phyloP scores from a whole-genome alignment of 805 yeast species.

The Pichia pseudocactophila region DNA sequence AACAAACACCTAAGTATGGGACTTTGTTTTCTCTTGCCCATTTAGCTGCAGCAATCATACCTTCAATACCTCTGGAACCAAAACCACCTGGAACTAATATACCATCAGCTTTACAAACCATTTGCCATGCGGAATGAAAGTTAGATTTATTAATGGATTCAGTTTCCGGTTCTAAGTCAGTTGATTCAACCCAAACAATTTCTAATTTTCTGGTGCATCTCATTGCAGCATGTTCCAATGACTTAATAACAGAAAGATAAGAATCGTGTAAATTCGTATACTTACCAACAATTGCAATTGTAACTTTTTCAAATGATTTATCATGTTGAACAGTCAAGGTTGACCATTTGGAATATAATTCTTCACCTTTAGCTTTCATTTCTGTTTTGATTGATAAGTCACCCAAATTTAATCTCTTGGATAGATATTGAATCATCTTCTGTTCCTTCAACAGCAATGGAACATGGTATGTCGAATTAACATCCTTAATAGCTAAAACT shows the following conservation, averaged over 20 bases:
- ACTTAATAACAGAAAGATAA: conserved; percentile 87
- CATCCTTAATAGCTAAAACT: conserved; percentile 94
- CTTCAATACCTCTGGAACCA: conserved; percentile 95
- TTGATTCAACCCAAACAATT: conserved; percentile 93
- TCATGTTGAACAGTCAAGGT: conserved; percentile 72
- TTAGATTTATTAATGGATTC: conserved; percentile 56
- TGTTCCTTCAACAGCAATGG: conserved; percentile 87
- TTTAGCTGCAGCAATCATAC: conserved; percentile 93
- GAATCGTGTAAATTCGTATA: conserved; percentile 94
- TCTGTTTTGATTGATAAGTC: conserved; percentile 38
- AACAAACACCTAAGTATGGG: conserved; percentile 94
- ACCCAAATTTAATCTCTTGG: conserved; percentile 55
- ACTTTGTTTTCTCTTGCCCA: conserved; percentile 96
- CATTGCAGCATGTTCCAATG: conserved; percentile 94
- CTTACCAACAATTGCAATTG: conserved; percentile 95
- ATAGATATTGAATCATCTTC: conserved; percentile 65
- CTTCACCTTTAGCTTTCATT: conserved; percentile 56
- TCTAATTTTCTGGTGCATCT: conserved; percentile 74
- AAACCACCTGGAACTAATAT: conserved; percentile 98
- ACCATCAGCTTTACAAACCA: conserved; percentile 89
- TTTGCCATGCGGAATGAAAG: conserved; percentile 94
- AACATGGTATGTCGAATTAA: conserved; percentile 94
- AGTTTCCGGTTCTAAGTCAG: conserved; percentile 73
- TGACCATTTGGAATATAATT: conserved; percentile 70
- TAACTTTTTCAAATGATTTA: conserved; percentile 74